A percentile compares a stretch with the other conserved stretches of the same genome.
Conservation (phyloP, 73 alveolate species). For the Diophrys appendiculata region DNA sequence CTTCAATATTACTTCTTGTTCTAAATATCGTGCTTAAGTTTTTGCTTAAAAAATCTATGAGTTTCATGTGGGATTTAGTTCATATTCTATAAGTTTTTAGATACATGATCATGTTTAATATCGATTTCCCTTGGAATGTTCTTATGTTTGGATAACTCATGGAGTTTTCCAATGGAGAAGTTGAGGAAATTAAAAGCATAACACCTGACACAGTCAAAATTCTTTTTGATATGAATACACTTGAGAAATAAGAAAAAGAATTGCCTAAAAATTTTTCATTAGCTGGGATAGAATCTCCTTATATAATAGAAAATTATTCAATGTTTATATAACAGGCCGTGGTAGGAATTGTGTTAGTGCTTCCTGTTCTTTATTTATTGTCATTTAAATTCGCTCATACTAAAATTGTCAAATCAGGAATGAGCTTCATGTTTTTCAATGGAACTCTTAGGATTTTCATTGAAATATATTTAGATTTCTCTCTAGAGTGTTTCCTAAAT, state of each 20-base stretch:
- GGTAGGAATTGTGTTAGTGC: background rate
- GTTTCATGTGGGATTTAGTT: background rate
- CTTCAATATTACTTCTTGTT: background rate
- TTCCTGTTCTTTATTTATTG: background rate
- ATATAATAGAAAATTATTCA: background rate
- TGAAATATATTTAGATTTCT: background rate
- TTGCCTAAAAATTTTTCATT: too few species aligned
- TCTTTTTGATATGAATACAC: background rate
- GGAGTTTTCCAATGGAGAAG: background rate
- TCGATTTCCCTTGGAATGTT: background rate
- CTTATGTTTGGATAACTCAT: background rate
- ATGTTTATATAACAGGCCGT: background rate
- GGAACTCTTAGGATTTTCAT: background rate
- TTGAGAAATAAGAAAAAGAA: background rate
- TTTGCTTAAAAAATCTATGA: background rate
- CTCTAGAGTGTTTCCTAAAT: background rate
- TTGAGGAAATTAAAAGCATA: background rate
- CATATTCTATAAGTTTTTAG: background rate
- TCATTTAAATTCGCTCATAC: background rate
- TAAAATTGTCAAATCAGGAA: background rate
- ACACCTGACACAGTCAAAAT: background rate
- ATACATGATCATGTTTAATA: background rate
- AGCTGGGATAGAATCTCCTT: background rate
- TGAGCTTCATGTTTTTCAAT: background rate
- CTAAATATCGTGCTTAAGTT: background rate